phyloP scores from a whole-genome alignment of 148 eudicot genomes.

The Diospyros lotus region DNA sequence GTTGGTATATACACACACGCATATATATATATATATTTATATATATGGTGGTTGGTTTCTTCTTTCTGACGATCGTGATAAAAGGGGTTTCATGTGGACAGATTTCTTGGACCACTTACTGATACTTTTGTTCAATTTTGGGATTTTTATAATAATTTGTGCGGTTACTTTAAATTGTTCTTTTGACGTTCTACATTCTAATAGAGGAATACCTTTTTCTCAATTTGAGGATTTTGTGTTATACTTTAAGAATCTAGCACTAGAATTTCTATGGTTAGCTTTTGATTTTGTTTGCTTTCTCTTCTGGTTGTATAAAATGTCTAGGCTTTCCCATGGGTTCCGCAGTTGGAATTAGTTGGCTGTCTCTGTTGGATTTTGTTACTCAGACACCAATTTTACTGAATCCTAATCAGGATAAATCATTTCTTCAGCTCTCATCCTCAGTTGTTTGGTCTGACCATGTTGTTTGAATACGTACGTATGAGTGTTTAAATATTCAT shows the following conservation, averaged over 20 bases:
- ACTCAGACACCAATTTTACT: background rate
- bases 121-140: background rate
- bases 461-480: background rate
- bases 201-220: background rate
- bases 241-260: constrained; percentile 11
- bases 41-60: background rate
- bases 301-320: background rate
- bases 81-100: background rate
- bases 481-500: background rate
- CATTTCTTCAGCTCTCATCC: background rate
- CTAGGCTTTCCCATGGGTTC: constrained; percentile 1
- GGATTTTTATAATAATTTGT: background rate
- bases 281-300: background rate
- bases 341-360: constrained; percentile 1
- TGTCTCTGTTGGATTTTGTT: background rate
- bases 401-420: background rate
- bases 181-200: constrained; percentile 3
- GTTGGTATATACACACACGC: background rate
- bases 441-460: background rate
- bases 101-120: constrained; percentile 5
- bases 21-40: too few relatives aligned
- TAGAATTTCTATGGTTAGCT: background rate
- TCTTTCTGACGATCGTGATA: background rate
- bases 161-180: background rate
- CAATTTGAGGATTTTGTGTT: constrained; percentile 1